These are phyloP conservation scores for Zoysia japonica DNA, from an alignment of 176 grass and related monocot genomes.

Conservation along the genomic window DNA sequence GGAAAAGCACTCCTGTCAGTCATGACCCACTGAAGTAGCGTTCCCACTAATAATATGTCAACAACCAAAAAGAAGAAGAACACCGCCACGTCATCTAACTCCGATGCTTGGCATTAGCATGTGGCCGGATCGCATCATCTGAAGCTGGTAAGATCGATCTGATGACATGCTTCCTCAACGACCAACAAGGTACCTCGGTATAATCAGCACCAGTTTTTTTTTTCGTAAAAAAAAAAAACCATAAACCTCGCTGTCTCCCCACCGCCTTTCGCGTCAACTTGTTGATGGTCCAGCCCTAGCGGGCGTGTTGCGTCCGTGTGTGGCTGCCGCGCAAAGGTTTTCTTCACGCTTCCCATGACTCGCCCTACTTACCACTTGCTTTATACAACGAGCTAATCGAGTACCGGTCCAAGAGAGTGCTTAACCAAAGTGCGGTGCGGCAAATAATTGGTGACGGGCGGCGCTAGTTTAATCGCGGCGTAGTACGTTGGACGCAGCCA, in stretches of 20 bases:
- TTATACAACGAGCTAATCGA: no score
- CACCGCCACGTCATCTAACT: slow-evolving; percentile 15
- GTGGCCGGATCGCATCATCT: background rate
- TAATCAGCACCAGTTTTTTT: no score
- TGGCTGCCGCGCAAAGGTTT: background rate
- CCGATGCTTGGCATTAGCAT: background rate
- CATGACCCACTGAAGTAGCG: background rate
- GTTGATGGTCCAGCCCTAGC: background rate
- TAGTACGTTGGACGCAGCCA: no score
- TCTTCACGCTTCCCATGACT: background rate
- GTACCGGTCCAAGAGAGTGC: background rate
- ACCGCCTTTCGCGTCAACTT: background rate
- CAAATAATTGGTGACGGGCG: slow-evolving; percentile 42
- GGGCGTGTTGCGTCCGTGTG: no score
- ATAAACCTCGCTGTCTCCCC: no score
- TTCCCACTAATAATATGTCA: no score
- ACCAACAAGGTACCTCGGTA: slow-evolving; percentile 1
- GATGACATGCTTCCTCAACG: slow-evolving; percentile 28
- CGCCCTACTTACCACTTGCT: background rate
- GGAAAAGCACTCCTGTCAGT: background rate
- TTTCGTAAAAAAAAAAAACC: no score
- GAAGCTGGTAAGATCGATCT: background rate
- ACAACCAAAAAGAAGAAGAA: no score
- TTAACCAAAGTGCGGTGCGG: background rate
- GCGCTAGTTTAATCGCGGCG: slow-evolving; percentile 26